Base-by-base conservation (phyloP, 2,329 filamentous ascomycete genomes). In the Penicillium thymicola region DNA sequence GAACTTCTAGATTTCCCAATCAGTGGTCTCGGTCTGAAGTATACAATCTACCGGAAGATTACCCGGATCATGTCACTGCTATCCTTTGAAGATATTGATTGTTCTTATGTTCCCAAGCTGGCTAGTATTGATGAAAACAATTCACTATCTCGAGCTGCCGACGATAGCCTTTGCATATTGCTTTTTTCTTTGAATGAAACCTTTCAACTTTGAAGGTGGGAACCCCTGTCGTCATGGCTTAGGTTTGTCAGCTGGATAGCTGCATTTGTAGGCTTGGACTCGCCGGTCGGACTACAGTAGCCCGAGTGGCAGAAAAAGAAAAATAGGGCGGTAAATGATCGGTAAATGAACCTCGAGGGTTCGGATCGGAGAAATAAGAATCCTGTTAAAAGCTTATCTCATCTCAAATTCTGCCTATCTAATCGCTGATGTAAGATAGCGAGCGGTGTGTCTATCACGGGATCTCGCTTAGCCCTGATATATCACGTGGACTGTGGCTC, bases 401-500 rank as follows among this genome's bases (percentile, higher is more conserved):
- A 13, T 36, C 7, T 49, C 56, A 2, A 13, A 64, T 57, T 28
- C 1, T 55, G 67, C 47, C 55, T 67, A 68, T 66, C 40, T 51
- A 43, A 37, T 50, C 41, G 58, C 64, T 73, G 70, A 72, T 65
- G 13, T 40, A 47, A 40, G 3, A 7, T 8, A 0, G 0, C 4
- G 13, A 27, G 51, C 43, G 51, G 43, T 48, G 18, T 40, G 65
- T 0, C 2, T 16, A 51, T 51, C 49, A 51, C 49, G 49, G 65
- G 71, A 70, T 65, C 68, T 68, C 60, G 65, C 61, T 64, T 70
- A 74, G 38, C 71, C 71, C 70, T 66, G 65, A 44, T 27, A 1
- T 5, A 2, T 51, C 49, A 51, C 49, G 49, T 51, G 49, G 16
- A 21, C 10, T 18, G 38, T 51, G 49, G 38, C 49, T 73, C 71